Percentiles rank a stretch among this genome's conserved stretches.
phyloP scores from a whole-genome alignment of 192 early-diverging fungal species.

The Funneliformis geosporum region DNA sequence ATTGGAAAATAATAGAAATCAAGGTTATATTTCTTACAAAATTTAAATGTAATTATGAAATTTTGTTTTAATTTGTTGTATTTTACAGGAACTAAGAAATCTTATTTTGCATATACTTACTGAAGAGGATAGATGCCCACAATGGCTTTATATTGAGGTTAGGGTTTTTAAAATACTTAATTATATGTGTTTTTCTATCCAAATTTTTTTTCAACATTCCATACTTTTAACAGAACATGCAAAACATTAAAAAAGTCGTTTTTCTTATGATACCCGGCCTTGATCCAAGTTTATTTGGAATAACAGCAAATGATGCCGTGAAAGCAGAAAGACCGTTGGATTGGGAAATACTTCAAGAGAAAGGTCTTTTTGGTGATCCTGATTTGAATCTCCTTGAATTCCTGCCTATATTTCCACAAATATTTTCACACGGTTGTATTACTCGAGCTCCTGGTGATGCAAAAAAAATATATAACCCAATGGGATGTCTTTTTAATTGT shows the following conservation, averaged over 20 bases:
- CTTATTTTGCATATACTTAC: not conserved
- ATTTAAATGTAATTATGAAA: too few species aligned
- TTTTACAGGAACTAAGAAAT: not conserved
- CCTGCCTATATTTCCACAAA: not conserved
- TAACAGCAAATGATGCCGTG: not conserved
- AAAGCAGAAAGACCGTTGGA: not conserved
- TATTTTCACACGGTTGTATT: slow-evolving; percentile 2
- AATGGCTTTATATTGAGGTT: not conserved
- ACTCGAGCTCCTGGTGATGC: not conserved
- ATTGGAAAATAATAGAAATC: slow-evolving; percentile 2
- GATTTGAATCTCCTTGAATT: not conserved
- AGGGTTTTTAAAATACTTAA: not conserved
- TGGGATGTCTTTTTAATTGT: not conserved
- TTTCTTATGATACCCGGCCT: not conserved
- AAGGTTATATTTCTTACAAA: not conserved
- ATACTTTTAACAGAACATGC: not conserved
- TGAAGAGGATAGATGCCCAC: not conserved
- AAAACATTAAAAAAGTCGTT: not conserved
- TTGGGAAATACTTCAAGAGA: not conserved
- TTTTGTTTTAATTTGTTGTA: too few species aligned
- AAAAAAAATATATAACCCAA: not conserved
- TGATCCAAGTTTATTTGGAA: not conserved
- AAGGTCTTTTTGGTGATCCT: not conserved
- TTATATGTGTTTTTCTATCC: not conserved
- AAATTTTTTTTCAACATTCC: not conserved